Evolutionary conservation across 2,329 filamentous ascomycete genomes (phyloP), one percentile per base, ranked within the genome.

Genomic region (Dothistroma septosporum): DNA sequence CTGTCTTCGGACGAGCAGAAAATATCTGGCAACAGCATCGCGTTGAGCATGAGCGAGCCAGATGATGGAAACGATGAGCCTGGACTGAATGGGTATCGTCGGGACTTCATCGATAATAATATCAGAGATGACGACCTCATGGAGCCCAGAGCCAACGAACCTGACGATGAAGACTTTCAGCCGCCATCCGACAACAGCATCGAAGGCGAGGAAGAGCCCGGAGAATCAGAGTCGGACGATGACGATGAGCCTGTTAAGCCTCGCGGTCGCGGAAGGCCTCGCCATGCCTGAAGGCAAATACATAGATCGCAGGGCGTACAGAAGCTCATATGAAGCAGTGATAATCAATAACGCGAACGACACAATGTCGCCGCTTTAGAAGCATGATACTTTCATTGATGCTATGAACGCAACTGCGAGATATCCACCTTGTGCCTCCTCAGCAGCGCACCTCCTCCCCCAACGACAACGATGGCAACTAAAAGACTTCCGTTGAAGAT

Each of bases 401-500:
- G n/a, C 41, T 44, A 44, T n/a, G 41, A 44, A 9, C 41, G 41
- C 19, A 44, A 19, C 16, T 44, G 41, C 41, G 41, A 44, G 14
- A 11, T 37, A 52, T 58, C 53, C 7, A 47, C 52, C 22, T 44
- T 54, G n/a, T 57, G 61, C 53, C 41, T 58, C 31, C 57, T 64
- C 59, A 50, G 33, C 9, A 66, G 16, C 14, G 60, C 61, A 16
- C 32, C 53, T 16, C 69, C 64, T 49, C 63, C 68, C 3, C 68
- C 63, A 8, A 74, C 66, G 2, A 68, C 22, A 2, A 70, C 32
- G 19, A 75, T 71, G 1, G 69, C 72, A 6, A 86, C 71, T 12
- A 95, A 77, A 58, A 97, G 75, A 0, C 91, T 65, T 0, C 77
- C 89, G 72, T 97, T 97, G 74, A 97, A 97, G 0, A 79, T 79